Evolutionary conservation across 495 filamentous ascomycete genomes (phyloP), one percentile per base, ranked within the genome.

Genomic region (Thermothielavioides terrestris): DNA sequence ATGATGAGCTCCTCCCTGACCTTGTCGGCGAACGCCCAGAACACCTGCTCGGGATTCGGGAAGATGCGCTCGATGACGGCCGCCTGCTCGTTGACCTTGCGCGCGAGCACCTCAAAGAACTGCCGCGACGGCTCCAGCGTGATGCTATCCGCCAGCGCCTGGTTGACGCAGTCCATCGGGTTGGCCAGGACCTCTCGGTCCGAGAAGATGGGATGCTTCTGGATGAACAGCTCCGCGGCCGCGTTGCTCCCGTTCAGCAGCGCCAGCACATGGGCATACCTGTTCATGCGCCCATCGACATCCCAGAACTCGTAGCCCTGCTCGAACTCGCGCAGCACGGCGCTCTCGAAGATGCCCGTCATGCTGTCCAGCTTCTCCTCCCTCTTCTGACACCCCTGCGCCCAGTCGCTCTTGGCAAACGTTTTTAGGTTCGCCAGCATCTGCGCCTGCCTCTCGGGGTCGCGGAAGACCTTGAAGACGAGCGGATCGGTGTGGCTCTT

Each of bases 301-400:
- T 99, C 91, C 62, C 83, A 84, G n/a, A 80, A 80, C 63, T 94
- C 88, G 53, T 89, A 89, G 4, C 86, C 94, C 54, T 85, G 85
- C 63, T 94, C 86, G 59, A 97, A 97, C 65, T 97, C 91, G 43
- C 84, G 77, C 43, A 94, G 67, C 7, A 91, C 90, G 3, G 89
- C 88, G 47, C 83, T 89, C 66, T 97, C 90, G 57, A 99, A 97
- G 56, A 91, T 84, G 22, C 76, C 76, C 36, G 84, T 75, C 72
- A 92, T 87, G n/a, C 69, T 69, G 17, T 80, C 74, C 23, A 99
- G 67, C 55, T 82, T 83, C 46, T 81, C 79, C 50, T 84, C 74
- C 17, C 92, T 69, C 53, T 81, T 71, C 46, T 70, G 62, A 78
- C 84, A 92, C 6, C 86, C 90, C 45, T 83, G 67, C 7, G 86